Conservation (phyloP, 2,329 filamentous ascomycete genomes). For the Trichoderma koningiopsis region DNA sequence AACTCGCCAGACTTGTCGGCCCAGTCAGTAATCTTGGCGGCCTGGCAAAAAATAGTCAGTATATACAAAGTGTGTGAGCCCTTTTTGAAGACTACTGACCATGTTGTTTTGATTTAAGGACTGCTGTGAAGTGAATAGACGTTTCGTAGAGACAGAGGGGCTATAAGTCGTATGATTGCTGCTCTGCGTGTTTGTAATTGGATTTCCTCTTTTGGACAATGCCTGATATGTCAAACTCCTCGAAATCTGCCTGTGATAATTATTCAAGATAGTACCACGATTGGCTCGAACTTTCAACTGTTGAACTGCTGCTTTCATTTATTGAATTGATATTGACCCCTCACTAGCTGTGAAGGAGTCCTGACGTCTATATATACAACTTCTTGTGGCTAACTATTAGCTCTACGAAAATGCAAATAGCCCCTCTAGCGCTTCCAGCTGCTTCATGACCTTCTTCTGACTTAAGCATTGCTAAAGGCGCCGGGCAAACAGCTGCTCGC, state of each 20-base stretch:
- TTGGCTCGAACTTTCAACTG: neutral
- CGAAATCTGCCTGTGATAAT: neutral
- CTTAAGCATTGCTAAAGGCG: slow-evolving; percentile 22
- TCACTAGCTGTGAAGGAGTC: neutral
- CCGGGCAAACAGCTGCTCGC: neutral
- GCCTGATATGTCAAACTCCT: neutral
- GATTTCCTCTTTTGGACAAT: neutral
- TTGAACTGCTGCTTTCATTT: slow-evolving; percentile 13
- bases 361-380: slow-evolving; percentile 4
- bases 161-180: neutral
- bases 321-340: neutral
- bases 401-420: slow-evolving; percentile 36
- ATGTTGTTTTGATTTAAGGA: slow-evolving; percentile 8
- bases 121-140: neutral
- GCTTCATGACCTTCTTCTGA: neutral
- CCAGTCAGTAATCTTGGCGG: slow-evolving; percentile 72
- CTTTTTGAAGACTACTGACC: neutral
- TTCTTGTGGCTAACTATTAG: slow-evolving; percentile 44
- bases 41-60: slow-evolving; percentile 34
- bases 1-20: slow-evolving; percentile 89
- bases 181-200: neutral
- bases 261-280: neutral
- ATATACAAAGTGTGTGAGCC: neutral
- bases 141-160: neutral
- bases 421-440: slow-evolving; percentile 6